These are phyloP conservation scores for Leccinum truebloodii DNA, from an alignment of 768 basidiomycete genomes.

Conservation along the genomic window DNA sequence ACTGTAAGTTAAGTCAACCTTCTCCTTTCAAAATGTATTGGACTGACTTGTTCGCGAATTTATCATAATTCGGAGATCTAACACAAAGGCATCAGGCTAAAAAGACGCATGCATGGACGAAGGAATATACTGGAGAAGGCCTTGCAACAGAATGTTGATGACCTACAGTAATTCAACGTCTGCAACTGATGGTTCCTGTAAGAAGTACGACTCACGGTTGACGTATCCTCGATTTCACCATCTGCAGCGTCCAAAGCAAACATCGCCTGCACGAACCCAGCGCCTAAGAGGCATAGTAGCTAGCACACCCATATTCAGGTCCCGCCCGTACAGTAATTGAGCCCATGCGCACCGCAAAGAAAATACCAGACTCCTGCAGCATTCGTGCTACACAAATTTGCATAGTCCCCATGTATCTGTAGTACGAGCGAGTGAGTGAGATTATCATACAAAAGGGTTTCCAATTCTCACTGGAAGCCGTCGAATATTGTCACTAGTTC, in stretches of 20 bases:
- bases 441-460: neutral
- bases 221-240: slow-evolving; percentile 60
- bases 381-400: slow-evolving; percentile 93
- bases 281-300: slow-evolving; percentile 78
- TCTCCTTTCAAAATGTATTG: neutral
- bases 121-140: slow-evolving; percentile 66
- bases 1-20: neutral
- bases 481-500: slow-evolving; percentile 81
- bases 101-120: neutral
- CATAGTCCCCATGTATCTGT: slow-evolving; percentile 85
- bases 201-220: slow-evolving; percentile 40
- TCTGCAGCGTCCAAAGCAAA: slow-evolving; percentile 92
- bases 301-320: slow-evolving; percentile 28
- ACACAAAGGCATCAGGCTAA: neutral
- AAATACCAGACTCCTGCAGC: slow-evolving; percentile 90
- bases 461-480: slow-evolving; percentile 62
- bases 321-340: neutral
- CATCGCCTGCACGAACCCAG: slow-evolving; percentile 86
- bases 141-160: slow-evolving; percentile 73
- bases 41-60: slow-evolving; percentile 49
- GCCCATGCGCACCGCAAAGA: slow-evolving; percentile 68
- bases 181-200: neutral
- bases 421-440: neutral
- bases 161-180: slow-evolving; percentile 43
- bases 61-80: slow-evolving; percentile 68